A percentile compares a stretch with the other conserved stretches of the same genome.
Evolutionary conservation across 805 yeast species (phyloP).

Genomic region (Yarrowia sp.): DNA sequence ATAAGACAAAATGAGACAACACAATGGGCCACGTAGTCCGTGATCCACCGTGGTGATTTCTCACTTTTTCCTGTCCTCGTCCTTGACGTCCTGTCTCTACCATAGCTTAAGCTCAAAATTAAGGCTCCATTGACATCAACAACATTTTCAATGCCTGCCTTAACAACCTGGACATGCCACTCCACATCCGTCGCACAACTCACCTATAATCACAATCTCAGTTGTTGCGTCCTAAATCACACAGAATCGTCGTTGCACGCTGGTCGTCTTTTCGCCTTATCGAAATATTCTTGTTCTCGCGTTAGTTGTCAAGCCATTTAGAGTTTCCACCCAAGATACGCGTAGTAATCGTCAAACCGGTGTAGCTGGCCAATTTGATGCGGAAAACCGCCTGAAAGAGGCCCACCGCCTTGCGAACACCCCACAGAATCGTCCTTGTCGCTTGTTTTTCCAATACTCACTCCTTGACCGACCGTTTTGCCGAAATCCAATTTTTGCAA

Average conservation of each 20-base stretch:
- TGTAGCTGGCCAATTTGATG: not conserved
- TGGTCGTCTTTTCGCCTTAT: not conserved
- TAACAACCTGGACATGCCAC: not conserved
- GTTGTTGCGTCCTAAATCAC: conserved; percentile 10
- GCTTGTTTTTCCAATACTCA: not conserved
- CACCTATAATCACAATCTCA: conserved; percentile 20
- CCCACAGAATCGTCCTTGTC: not conserved
- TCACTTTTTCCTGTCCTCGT: not conserved
- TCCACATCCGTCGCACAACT: not conserved
- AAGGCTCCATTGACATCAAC: conserved; percentile 17
- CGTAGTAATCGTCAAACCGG: not conserved
- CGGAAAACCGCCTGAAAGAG: not conserved
- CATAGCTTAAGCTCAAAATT: not conserved
- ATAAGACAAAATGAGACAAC: not conserved
- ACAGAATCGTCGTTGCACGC: not conserved
- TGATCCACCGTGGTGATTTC: not conserved
- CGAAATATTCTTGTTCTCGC: conserved; percentile 4
- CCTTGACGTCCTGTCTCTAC: not conserved
- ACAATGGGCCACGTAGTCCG: not conserved
- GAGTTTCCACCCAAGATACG: conserved; percentile 6
- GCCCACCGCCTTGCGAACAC: not conserved
- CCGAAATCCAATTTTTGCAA: conserved; percentile 18
- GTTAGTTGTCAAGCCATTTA: conserved; percentile 16
- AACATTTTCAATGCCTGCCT: not conserved
- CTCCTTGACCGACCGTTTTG: conserved; percentile 8